Evolutionary conservation across 768 basidiomycete genomes (phyloP), one percentile per base, ranked within the genome.

Genomic region (Strobilomyces confusus): DNA sequence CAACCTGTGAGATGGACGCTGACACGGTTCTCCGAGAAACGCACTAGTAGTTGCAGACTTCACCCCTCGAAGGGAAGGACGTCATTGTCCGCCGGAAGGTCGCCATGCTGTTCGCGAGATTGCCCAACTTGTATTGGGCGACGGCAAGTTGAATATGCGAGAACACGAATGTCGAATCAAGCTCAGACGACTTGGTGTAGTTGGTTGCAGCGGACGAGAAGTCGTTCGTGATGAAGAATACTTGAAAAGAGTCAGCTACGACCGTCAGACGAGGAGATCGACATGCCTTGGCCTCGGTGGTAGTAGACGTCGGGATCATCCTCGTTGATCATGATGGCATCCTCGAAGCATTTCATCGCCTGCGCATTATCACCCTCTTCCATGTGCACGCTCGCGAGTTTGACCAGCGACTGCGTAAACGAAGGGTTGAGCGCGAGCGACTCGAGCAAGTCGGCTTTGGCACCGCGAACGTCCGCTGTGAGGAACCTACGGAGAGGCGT

Each of bases 321-420:
- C 7, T 85, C 74, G 63, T 98, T 86, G 60, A 88, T 80, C 61
- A 79, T 77, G 65, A 93, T 86, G 1, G 97, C 97, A 57, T 87
- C 78, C 41, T 95, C 94, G 67, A 98, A 98, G 67, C 88, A 90
- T 54, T 87, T 83, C 71, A 98, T 94, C 1, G 95, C 89, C 58
- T 82, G 83, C 19, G 77, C 73, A 13, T 89, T 80, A 57, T 93
- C 82, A 37, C 87, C 86, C 63, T 95, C 86, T 68, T 99, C 97
- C 95, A 99, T 98, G 70, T 95, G 79, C 36, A 98, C 94, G 62
- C 88, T 92, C 14, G 95, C 97, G 56, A 98, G 85, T 80, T 99
- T 99, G 60, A 99, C 94, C 69, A 92, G 81, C 59, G 84, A 88
- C 72, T 98, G 95, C 0, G 92, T 92, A 61, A 85, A 83, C 40